Percentiles rank a stretch among this genome's conserved stretches.
These are phyloP conservation scores for Termitomyces titanicus DNA, from an alignment of 768 basidiomycete species.

Conservation along the genomic window DNA sequence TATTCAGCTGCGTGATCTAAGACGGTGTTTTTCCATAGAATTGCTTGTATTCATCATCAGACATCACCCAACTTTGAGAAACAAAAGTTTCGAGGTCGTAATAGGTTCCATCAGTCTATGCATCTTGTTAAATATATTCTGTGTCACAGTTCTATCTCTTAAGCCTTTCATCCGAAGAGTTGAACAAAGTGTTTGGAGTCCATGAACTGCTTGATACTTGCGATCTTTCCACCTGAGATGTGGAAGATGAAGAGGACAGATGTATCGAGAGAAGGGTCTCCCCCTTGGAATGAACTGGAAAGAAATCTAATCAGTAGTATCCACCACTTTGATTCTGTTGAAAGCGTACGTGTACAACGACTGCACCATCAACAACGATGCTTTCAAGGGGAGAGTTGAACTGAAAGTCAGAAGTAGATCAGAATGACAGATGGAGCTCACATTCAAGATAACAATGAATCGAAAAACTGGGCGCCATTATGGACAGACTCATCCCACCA, in stretches of 20 bases:
- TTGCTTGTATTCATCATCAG: conserved; percentile 25
- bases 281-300: conserved; percentile 1
- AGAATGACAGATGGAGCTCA: background rate
- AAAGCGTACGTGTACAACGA: conserved; percentile 7
- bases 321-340: background rate
- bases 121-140: background rate
- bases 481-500: conserved; percentile 5
- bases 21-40: conserved; percentile 10
- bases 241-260: conserved; percentile 12
- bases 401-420: background rate
- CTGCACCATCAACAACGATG: conserved; percentile 1
- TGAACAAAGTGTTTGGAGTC: conserved; percentile 8
- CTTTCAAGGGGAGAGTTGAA: conserved; percentile 3
- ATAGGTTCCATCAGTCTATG: background rate
- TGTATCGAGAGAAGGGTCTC: background rate
- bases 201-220: conserved; percentile 9
- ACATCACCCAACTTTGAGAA: conserved; percentile 18
- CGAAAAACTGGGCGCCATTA: background rate
- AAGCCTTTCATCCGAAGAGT: conserved; percentile 2
- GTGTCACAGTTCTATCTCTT: background rate
- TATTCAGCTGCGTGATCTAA: background rate
- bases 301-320: background rate
- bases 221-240: conserved; percentile 8
- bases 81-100: background rate
- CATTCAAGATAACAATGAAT: conserved; percentile 5